Percentiles rank a stretch among this genome's conserved stretches.
Evolutionary conservation across 148 eudicot genomes (phyloP).

Genomic region (Rhododendron simsii): DNA sequence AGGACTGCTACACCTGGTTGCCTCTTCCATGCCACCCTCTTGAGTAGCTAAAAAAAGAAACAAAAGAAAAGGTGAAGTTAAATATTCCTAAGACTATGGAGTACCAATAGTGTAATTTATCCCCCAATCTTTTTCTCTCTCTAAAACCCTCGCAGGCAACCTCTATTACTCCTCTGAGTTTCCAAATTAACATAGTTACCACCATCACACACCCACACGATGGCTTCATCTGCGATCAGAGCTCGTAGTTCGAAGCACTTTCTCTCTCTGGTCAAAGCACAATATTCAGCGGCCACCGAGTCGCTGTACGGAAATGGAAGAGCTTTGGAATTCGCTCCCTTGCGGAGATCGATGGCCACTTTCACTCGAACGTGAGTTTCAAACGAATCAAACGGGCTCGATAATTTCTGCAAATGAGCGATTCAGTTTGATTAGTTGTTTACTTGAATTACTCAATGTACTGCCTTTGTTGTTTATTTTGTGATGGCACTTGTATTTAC

Average conservation of each 20-base stretch:
- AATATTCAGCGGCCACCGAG: conserved; percentile 14
- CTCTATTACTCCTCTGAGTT: neutral
- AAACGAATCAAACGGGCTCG: neutral
- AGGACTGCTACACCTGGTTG: neutral
- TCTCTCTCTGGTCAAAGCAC: neutral
- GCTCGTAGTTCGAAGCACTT: neutral
- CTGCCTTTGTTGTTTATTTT: neutral
- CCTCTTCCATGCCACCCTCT: neutral
- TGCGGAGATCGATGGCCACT: conserved; percentile 79
- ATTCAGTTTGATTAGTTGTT: neutral
- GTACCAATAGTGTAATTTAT: neutral
- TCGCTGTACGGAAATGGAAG: conserved; percentile 23
- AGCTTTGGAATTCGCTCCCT: conserved; percentile 12
- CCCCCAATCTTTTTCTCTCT: neutral
- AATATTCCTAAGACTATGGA: neutral
- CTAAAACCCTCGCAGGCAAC: neutral
- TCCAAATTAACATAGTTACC: neutral
- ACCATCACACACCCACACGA: neutral
- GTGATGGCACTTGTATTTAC: neutral
- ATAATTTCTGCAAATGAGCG: neutral
- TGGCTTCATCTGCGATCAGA: conserved; percentile 11
- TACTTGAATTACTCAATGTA: neutral
- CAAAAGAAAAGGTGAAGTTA: neutral
- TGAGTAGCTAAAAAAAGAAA: neutral
- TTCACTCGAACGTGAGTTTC: conserved; percentile 62